These are phyloP conservation scores for Hordeum marinum DNA, from an alignment of 176 grass and related monocot genomes.

Conservation along the genomic window DNA sequence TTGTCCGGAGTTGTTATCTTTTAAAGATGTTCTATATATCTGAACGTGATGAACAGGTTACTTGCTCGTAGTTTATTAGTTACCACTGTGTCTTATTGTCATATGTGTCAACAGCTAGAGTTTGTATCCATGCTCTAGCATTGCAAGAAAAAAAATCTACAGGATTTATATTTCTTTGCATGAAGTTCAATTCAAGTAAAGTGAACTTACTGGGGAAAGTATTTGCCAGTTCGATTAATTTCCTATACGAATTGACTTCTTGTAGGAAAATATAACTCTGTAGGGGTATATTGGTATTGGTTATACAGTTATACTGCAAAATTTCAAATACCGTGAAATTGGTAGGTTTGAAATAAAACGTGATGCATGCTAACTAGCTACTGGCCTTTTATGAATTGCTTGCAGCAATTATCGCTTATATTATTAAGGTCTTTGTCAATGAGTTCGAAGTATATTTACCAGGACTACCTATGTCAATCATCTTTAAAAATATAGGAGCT, in stretches of 20 bases:
- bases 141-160: background rate
- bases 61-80: background rate
- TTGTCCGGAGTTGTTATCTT: background rate
- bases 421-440: background rate
- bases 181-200: slow-evolving; percentile 14
- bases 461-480: background rate
- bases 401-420: background rate
- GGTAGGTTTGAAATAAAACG: background rate
- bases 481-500: background rate
- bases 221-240: background rate
- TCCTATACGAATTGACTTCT: background rate
- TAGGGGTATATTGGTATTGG: background rate
- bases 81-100: background rate
- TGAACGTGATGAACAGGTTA: background rate
- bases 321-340: background rate
- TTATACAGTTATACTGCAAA: background rate
- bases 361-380: background rate
- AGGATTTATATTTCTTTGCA: background rate
- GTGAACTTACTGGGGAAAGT: background rate
- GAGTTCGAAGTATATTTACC: background rate
- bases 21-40: background rate
- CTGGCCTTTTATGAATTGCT: background rate
- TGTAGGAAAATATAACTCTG: background rate
- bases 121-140: background rate
- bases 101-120: background rate